Conservation (phyloP, 2,329 filamentous ascomycete genomes). For the Amauroascus verrucosus region DNA sequence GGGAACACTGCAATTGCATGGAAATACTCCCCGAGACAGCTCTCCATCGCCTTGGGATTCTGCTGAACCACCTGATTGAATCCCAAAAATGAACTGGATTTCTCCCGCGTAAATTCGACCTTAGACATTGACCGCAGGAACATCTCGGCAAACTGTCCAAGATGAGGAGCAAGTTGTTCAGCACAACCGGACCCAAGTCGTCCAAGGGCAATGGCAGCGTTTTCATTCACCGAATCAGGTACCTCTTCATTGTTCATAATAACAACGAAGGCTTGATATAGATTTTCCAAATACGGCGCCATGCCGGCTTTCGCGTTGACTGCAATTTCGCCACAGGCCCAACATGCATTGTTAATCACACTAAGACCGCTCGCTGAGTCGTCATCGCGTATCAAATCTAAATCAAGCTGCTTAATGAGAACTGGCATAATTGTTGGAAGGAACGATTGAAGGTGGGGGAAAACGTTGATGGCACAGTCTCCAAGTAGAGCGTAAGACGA, state of each 20-base stretch:
- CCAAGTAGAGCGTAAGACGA: conserved; percentile 91
- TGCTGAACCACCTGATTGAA: conserved; percentile 75
- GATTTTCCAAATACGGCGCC: conserved; percentile 62
- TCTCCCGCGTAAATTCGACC: conserved; percentile 82
- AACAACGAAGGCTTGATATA: conserved; percentile 65
- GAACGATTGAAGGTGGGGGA: conserved; percentile 64
- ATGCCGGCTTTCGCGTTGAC: conserved; percentile 64
- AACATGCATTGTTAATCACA: conserved; percentile 96
- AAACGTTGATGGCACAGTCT: conserved; percentile 89
- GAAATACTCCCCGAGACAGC: conserved; percentile 72
- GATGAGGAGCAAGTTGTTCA: conserved; percentile 64
- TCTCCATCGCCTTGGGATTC: conserved; percentile 89
- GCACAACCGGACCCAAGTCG: conserved; percentile 72
- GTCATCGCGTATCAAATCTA: conserved; percentile 65
- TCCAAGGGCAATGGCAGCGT: conserved; percentile 85
- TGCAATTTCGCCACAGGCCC: conserved; percentile 88
- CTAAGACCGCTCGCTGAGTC: conserved; percentile 77
- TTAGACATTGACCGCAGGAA: conserved; percentile 76
- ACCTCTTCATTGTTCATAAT: conserved; percentile 81
- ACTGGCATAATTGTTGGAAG: conserved; percentile 64
- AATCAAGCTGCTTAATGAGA: conserved; percentile 76
- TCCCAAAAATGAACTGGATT: conserved; percentile 83
- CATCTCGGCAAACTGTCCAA: conserved; percentile 67
- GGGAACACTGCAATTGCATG: conserved; percentile 65
- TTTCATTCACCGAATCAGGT: conserved; percentile 79